Evolutionary conservation across 768 basidiomycete species (phyloP).

Genomic region (Leucosporidium creatinivorum): DNA sequence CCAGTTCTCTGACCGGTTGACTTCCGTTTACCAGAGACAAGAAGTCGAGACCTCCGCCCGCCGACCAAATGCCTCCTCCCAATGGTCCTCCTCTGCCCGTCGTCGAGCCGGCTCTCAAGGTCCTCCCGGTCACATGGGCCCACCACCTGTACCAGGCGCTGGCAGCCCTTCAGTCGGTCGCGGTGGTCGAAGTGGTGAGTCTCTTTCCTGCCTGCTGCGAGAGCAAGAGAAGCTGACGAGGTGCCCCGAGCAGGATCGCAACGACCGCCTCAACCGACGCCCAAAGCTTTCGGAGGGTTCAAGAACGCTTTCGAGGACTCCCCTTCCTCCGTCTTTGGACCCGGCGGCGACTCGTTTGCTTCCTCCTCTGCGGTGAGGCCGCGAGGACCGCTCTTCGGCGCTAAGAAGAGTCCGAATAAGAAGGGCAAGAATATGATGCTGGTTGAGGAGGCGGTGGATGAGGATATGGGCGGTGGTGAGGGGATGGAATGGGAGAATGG

Average conservation of each 20-base stretch:
- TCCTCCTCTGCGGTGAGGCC: no score
- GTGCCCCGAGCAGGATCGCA: neutral
- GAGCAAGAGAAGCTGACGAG: neutral
- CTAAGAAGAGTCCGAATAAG: no score
- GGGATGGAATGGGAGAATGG: slow-evolving; percentile 3
- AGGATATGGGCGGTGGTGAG: neutral
- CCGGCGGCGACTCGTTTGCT: no score
- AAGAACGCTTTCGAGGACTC: slow-evolving; percentile 12
- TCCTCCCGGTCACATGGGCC: neutral
- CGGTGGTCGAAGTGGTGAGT: neutral
- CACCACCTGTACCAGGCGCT: neutral
- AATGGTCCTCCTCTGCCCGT: slow-evolving; percentile 4
- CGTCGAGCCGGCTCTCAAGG: neutral
- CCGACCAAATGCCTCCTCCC: neutral
- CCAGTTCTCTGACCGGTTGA: no score
- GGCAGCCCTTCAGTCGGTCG: neutral
- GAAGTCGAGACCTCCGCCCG: slow-evolving; percentile 6
- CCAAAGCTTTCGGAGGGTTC: slow-evolving; percentile 5
- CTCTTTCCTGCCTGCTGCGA: neutral
- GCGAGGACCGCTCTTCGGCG: no score
- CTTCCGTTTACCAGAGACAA: neutral
- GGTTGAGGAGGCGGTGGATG: slow-evolving; percentile 10
- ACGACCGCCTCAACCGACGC: neutral
- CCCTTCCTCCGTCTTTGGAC: no score
- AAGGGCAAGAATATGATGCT: slow-evolving; percentile 4